Conservation (phyloP, 2,329 filamentous ascomycete genomes). For the Zymoseptoria tritici region DNA sequence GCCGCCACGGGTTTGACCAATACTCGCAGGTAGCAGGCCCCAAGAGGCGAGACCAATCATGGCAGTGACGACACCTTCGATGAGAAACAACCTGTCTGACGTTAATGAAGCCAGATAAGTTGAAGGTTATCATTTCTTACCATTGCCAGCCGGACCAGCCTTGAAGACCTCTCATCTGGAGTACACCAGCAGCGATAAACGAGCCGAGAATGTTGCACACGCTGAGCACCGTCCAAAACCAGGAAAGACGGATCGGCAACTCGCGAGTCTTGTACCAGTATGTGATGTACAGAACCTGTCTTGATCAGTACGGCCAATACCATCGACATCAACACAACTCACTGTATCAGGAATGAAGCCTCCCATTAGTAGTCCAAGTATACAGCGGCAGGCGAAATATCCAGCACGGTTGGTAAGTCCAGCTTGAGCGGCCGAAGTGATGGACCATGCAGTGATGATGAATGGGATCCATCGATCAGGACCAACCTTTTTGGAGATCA, state of each 20-base stretch:
- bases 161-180: constrained; percentile 34
- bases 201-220: constrained; percentile 26
- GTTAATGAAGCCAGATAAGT: constrained; percentile 41
- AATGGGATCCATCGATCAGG: constrained; percentile 41
- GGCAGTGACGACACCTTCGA: constrained; percentile 28
- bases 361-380: constrained; percentile 35
- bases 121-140: constrained; percentile 34
- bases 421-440: constrained; percentile 30
- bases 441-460: constrained; percentile 36
- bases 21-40: constrained; percentile 41
- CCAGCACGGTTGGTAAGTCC: constrained; percentile 26
- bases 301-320: neutral
- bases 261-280: constrained; percentile 30
- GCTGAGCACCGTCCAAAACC: constrained; percentile 34
- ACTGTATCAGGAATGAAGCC: constrained; percentile 46
- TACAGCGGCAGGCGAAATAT: constrained; percentile 32
- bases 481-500: constrained; percentile 41
- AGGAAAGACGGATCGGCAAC: constrained; percentile 35
- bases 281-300: constrained; percentile 13
- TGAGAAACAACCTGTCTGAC: constrained; percentile 22
- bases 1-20: constrained; percentile 52
- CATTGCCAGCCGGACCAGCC: constrained; percentile 18
- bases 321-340: constrained; percentile 8
- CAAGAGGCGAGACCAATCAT: constrained; percentile 25
- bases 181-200: constrained; percentile 48